phyloP scores from a whole-genome alignment of 352 stramenopile species.

The Phytopythium sindhum region DNA sequence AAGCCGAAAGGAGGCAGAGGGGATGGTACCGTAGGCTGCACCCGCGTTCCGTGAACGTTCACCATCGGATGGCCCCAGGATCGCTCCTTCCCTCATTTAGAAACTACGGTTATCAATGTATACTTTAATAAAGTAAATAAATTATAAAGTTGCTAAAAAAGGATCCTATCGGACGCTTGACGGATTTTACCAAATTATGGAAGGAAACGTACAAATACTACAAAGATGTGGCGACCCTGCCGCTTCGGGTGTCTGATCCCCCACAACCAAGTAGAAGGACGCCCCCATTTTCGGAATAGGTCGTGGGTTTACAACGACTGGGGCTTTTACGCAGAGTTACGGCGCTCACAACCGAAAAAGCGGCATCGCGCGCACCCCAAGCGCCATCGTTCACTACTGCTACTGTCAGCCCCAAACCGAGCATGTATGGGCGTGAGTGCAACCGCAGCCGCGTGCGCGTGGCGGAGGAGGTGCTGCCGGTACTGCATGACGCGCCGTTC shows the following conservation, averaged over 20 bases:
- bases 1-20: no score
- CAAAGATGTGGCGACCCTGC: background rate
- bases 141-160: background rate
- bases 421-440: slow-evolving; percentile 1
- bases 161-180: slow-evolving; percentile 5
- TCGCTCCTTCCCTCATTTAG: background rate
- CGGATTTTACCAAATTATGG: background rate
- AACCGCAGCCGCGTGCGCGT: slow-evolving; percentile 14
- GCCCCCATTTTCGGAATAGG: slow-evolving; percentile 2
- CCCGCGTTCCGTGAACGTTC: background rate
- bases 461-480: slow-evolving; percentile 25
- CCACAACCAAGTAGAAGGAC: background rate
- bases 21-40: no score
- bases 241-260: background rate
- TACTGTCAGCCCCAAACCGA: no score
- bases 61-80: background rate
- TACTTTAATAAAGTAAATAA: background rate
- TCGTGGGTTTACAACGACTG: background rate
- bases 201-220: background rate
- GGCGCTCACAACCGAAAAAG: background rate
- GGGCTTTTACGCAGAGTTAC: background rate
- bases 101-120: no score
- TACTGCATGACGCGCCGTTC: slow-evolving; percentile 3
- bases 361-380: background rate
- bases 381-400: no score